These are phyloP conservation scores for Trypanosoma grayi DNA, from an alignment of 208 protist species.

Conservation along the genomic window DNA sequence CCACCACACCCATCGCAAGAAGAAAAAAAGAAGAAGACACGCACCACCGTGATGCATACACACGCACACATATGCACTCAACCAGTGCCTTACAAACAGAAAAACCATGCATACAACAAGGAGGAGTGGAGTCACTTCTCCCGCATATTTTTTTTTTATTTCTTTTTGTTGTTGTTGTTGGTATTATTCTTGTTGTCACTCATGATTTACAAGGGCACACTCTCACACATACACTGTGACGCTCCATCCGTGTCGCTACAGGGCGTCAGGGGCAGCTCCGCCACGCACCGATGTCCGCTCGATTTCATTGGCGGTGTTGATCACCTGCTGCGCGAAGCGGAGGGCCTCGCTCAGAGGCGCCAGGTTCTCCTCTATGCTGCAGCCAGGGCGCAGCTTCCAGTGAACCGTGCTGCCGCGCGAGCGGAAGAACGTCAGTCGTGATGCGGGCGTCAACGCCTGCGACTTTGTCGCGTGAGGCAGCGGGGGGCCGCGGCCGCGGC, in stretches of 20 bases:
- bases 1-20: neutral
- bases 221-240: too few relatives aligned
- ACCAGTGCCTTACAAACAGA: neutral
- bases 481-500: slow-evolving; percentile 18
- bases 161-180: too few relatives aligned
- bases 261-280: slow-evolving; percentile 63
- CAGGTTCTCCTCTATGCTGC: slow-evolving; percentile 68
- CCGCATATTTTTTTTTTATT: too few relatives aligned
- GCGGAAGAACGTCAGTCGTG: slow-evolving; percentile 78
- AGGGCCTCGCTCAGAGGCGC: slow-evolving; percentile 77
- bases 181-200: too few relatives aligned
- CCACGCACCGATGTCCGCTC: slow-evolving; percentile 64
- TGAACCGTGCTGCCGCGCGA: slow-evolving; percentile 73
- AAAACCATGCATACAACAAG: neutral
- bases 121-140: neutral
- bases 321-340: slow-evolving; percentile 71
- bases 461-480: slow-evolving; percentile 30
- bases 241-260: slow-evolving; percentile 28
- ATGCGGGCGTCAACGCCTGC: slow-evolving; percentile 50
- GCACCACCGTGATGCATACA: too few relatives aligned
- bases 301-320: slow-evolving; percentile 82
- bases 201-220: too few relatives aligned
- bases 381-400: slow-evolving; percentile 71
- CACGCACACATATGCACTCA: neutral
- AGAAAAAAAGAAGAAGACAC: too few relatives aligned